Evolutionary conservation across 192 early-diverging fungal species (phyloP), one percentile per base, ranked within the genome.

Genomic region (Chytriomyces confervae): DNA sequence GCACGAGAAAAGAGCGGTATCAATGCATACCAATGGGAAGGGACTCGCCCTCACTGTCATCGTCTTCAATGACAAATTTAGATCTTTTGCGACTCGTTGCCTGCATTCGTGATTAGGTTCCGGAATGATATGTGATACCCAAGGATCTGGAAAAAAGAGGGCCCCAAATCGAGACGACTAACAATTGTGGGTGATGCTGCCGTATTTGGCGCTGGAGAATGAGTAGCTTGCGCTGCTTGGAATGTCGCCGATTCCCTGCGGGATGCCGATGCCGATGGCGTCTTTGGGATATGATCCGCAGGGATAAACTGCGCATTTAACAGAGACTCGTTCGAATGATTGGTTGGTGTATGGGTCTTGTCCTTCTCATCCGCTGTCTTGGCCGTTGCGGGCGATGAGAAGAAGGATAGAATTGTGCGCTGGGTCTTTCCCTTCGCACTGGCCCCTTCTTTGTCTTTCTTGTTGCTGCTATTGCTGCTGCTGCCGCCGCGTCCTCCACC

Each of bases 321-420:
- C 68, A n/a, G 16, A 20, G 68, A 53, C 68, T 16, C 20, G 18
- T 27, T 16, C 64, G 64, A 18, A 29, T 49, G n/a, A n/a, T 27
- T 13, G 27, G 23, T 53, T 16, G 50, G 51, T 61, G 70, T 72
- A 0, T 27, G 18, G 51, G 2, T 6, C 20, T 10, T 51, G 18
- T 44, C 36, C 51, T 18, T 9, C 4, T n/a, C 8, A 50, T 43
- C 36, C 43, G 50, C 57, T 8, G 8, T 2, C 69, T 20, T 23
- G 18, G 18, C n/a, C n/a, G 27, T n/a, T 43, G 70, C 51, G 16
- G 70, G 70, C 3, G 49, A 43, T 9, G 18, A 10, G 48, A 74
- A 74, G 72, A 74, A 74, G 24, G 72, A 74, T 8, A 61, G 61
- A 61, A 74, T 74, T 29, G 72, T 74, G 24, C 72, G 72, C 61